phyloP scores from a whole-genome alignment of 371 early-diverging fungal species.

The Rhizomucor pusillus region DNA sequence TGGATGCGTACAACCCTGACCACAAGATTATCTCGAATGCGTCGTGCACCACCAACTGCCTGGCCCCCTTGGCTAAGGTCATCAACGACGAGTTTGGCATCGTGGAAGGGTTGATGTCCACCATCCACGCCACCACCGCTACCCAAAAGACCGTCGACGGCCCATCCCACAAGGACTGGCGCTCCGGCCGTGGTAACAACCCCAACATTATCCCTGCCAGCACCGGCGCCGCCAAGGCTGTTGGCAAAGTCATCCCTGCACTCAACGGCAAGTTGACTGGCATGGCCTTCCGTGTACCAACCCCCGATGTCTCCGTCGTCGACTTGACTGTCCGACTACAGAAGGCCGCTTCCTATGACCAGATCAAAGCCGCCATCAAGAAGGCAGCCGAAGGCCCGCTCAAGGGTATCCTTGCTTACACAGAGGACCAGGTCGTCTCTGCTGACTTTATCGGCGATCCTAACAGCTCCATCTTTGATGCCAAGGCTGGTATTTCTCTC shows the following conservation, averaged over 20 bases:
- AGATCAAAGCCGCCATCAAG: constrained; percentile 88
- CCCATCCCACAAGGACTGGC: constrained; percentile 97
- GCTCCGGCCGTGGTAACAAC: constrained; percentile 94
- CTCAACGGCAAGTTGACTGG: constrained; percentile 98
- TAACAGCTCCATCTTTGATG: constrained; percentile 95
- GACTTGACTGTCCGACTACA: constrained; percentile 94
- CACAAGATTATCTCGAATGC: constrained; percentile 97
- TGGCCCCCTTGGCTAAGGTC: constrained; percentile 99
- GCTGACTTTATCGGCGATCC: constrained; percentile 92
- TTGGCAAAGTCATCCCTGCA: constrained; percentile 97
- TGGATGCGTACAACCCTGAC: constrained; percentile 82
- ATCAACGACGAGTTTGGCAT: constrained; percentile 94
- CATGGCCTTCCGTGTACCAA: constrained; percentile 99
- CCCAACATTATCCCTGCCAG: constrained; percentile 99
- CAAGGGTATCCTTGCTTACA: constrained; percentile 95
- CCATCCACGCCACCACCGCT: constrained; percentile 98
- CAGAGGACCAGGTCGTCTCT: constrained; percentile 97
- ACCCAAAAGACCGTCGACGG: constrained; percentile 99
- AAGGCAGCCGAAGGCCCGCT: constrained; percentile 75
- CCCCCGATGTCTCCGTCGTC: constrained; percentile 98
- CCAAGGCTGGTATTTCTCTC: constrained; percentile 95
- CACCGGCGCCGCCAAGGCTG: constrained; percentile 99
- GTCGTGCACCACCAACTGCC: constrained; percentile 99
- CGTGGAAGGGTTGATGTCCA: constrained; percentile 91
- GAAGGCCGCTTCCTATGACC: constrained; percentile 88